Percentiles rank a stretch among this genome's conserved stretches.
Evolutionary conservation across 768 basidiomycete genomes (phyloP).

Genomic region (Cystoderma amianthinum): DNA sequence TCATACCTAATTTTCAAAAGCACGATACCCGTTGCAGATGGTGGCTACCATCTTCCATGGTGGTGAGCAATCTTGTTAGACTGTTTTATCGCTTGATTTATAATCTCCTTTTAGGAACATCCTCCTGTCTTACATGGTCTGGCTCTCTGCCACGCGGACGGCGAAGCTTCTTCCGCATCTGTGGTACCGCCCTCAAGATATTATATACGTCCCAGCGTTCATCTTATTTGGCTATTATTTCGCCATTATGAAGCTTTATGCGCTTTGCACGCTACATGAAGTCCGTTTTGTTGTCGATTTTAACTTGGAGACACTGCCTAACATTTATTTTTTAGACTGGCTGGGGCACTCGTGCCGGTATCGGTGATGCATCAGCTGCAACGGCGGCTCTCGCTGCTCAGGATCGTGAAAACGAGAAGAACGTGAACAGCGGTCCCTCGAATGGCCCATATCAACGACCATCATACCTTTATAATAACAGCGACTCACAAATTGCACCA

Average conservation of each 20-base stretch:
- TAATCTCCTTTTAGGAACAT: conserved; percentile 48
- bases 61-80: conserved; percentile 43
- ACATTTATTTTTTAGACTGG: conserved; percentile 48
- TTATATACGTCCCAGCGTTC: conserved; percentile 81
- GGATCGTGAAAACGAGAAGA: background rate
- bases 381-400: conserved; percentile 52
- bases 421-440: too few relatives aligned
- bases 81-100: conserved; percentile 3
- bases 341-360: conserved; percentile 94
- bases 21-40: conserved; percentile 55
- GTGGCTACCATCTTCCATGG: conserved; percentile 78
- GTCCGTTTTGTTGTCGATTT: conserved; percentile 25
- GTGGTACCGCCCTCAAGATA: conserved; percentile 68
- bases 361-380: conserved; percentile 76
- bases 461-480: background rate
- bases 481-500: background rate
- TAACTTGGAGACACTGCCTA: background rate
- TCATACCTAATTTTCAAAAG: conserved; percentile 73
- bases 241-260: conserved; percentile 91
- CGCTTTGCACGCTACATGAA: conserved; percentile 85
- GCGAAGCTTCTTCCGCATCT: conserved; percentile 82
- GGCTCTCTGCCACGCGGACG: conserved; percentile 67
- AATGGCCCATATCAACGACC: background rate
- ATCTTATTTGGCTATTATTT: conserved; percentile 92
- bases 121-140: conserved; percentile 57